Conservation (phyloP, 441 rosid genomes). For the Populus trichocarpa region DNA sequence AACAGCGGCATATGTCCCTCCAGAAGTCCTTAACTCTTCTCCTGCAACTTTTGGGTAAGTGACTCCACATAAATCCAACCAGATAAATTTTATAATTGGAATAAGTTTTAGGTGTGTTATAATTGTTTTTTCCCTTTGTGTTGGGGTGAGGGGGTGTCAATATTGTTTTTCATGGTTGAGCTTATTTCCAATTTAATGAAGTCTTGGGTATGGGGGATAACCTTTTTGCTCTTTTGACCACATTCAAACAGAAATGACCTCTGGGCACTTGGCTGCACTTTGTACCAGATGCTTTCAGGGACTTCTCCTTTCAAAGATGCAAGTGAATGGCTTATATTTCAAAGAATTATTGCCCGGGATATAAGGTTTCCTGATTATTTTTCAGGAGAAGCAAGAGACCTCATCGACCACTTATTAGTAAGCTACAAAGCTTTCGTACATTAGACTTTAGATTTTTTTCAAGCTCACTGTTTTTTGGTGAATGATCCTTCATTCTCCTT, state of each 20-base stretch:
- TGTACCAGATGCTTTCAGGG: slow-evolving; percentile 99
- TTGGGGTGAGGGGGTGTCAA: not conserved
- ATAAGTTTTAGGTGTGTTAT: not conserved
- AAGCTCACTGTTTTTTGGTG: not conserved
- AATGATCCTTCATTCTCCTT: not conserved
- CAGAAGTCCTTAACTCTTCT: slow-evolving; percentile 98
- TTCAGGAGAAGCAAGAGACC: slow-evolving; percentile 86
- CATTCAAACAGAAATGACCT: slow-evolving; percentile 89
- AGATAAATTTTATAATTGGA: not conserved
- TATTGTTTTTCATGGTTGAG: not conserved
- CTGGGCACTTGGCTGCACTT: slow-evolving; percentile 99
- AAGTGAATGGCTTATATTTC: slow-evolving; percentile 99
- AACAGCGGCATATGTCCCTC: slow-evolving; percentile 99
- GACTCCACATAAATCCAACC: slow-evolving; percentile 5
- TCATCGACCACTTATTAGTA: slow-evolving; percentile 85
- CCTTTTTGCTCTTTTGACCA: slow-evolving; percentile 31
- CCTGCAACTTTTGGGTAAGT: slow-evolving; percentile 94
- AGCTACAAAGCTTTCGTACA: slow-evolving; percentile 30
- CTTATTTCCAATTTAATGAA: slow-evolving; percentile 17
- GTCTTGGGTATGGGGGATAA: slow-evolving; percentile 30
- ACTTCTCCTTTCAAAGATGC: slow-evolving; percentile 99
- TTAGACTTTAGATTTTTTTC: not conserved
- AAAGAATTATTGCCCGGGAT: slow-evolving; percentile 96
- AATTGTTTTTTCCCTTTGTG: not conserved
- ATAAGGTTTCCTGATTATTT: slow-evolving; percentile 87